phyloP scores from a whole-genome alignment of 75 land plant species.

The Picea glauca region DNA sequence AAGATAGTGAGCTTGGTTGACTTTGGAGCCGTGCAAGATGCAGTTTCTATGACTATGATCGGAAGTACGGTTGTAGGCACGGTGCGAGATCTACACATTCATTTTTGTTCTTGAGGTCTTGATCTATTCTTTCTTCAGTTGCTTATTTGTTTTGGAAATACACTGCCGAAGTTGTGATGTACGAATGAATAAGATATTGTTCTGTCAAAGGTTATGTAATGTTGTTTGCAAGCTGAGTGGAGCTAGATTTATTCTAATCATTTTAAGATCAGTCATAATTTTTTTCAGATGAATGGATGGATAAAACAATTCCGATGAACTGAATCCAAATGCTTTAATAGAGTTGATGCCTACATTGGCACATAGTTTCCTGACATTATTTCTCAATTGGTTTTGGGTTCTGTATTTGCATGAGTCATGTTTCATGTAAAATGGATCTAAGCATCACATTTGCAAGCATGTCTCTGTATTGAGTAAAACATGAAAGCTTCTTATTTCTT shows the following conservation, averaged over 20 bases:
- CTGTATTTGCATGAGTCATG: neutral
- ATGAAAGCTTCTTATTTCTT: too few relatives aligned
- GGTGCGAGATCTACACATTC: slow-evolving; percentile 33
- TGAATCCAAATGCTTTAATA: neutral
- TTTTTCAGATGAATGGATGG: neutral
- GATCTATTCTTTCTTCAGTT: slow-evolving; percentile 21
- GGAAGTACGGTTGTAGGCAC: slow-evolving; percentile 61
- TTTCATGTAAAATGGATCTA: neutral
- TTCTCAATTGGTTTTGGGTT: neutral
- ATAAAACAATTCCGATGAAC: neutral
- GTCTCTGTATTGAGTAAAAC: too few relatives aligned
- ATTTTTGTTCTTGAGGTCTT: slow-evolving; percentile 21
- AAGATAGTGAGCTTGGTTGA: slow-evolving; percentile 44
- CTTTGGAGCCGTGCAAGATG: slow-evolving; percentile 61
- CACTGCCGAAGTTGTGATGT: neutral
- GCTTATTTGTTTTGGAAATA: slow-evolving; percentile 2
- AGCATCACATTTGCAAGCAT: neutral
- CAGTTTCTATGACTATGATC: slow-evolving; percentile 38
- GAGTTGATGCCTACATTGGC: neutral
- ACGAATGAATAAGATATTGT: neutral
- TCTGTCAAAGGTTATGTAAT: neutral
- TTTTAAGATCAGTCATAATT: neutral
- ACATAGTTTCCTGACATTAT: neutral
- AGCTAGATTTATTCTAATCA: neutral
- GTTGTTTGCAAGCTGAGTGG: slow-evolving; percentile 1